Conservation (phyloP, 176 grass and related monocot genomes). For the Hordeum marinum region DNA sequence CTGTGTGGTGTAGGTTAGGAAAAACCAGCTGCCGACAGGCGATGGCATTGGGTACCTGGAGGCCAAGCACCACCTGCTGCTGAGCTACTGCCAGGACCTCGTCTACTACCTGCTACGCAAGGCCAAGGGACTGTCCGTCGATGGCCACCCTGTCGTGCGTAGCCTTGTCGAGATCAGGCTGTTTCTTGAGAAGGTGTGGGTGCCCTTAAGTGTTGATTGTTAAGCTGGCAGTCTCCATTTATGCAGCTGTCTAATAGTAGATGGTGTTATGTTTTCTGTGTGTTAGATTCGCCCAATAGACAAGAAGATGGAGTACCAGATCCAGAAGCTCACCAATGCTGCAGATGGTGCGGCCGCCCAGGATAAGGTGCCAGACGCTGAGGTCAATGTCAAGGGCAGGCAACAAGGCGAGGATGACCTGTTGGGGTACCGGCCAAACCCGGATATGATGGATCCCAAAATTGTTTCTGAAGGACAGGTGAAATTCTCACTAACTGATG, state of each 20-base stretch:
- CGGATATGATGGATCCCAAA: conserved; percentile 69
- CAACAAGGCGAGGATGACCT: conserved; percentile 56
- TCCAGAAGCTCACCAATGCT: conserved; percentile 72
- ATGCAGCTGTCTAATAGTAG: background rate
- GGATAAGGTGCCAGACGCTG: conserved; percentile 31
- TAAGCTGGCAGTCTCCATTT: background rate
- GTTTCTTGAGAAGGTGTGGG: conserved; percentile 81
- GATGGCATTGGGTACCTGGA: conserved; percentile 84
- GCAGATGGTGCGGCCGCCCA: conserved; percentile 33
- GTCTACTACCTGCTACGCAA: conserved; percentile 85
- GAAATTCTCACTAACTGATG: too few species aligned
- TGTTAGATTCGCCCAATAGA: conserved; percentile 78
- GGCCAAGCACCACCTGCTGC: conserved; percentile 71
- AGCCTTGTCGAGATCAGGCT: conserved; percentile 79
- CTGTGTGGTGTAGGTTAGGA: conserved; percentile 32
- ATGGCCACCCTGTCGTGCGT: conserved; percentile 54
- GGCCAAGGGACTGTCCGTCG: conserved; percentile 77
- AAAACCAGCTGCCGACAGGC: conserved; percentile 58
- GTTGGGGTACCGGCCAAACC: conserved; percentile 56
- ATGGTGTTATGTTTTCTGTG: background rate
- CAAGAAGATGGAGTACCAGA: conserved; percentile 90
- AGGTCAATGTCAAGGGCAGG: conserved; percentile 30
- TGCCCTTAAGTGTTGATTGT: background rate
- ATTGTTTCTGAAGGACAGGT: conserved; percentile 17
- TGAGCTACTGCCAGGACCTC: conserved; percentile 74